Percentiles rank a stretch among this genome's conserved stretches.
Evolutionary conservation across 257 asterid genomes (phyloP).

Genomic region (Solanum chilense): DNA sequence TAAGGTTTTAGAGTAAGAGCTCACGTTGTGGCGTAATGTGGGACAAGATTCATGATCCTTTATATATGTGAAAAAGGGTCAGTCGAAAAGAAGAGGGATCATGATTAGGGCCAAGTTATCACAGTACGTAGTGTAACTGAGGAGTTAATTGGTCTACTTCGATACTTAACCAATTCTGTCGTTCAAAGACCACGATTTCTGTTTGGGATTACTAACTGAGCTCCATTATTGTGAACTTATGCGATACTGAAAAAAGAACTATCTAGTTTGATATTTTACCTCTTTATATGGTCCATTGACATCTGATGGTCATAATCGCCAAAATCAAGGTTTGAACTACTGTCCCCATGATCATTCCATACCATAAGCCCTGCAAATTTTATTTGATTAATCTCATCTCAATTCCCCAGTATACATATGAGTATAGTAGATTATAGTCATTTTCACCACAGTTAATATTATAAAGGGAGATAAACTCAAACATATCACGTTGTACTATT

Average conservation of each 20-base stretch:
- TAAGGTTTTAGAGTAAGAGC: not conserved
- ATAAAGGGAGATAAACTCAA: not conserved
- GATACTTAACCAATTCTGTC: not conserved
- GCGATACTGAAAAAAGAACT: not conserved
- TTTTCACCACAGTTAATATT: not conserved
- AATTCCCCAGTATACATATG: not conserved
- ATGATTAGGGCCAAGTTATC: not conserved
- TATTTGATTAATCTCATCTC: not conserved
- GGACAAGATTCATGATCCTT: not conserved
- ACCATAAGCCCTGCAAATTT: constrained; percentile 47
- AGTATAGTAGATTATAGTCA: not conserved
- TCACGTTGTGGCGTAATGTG: not conserved
- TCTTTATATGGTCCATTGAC: constrained; percentile 16
- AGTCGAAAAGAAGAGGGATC: not conserved
- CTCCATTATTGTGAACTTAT: not conserved
- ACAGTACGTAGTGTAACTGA: not conserved
- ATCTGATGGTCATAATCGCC: constrained; percentile 15
- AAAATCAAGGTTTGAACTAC: constrained; percentile 35
- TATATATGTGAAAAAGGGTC: not conserved
- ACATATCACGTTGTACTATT: not conserved
- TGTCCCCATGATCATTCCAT: constrained; percentile 50
- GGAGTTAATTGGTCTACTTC: not conserved
- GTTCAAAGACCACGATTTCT: not conserved
- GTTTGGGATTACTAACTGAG: not conserved
- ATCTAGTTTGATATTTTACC: not conserved